phyloP scores from a whole-genome alignment of 179 eudicot genomes.

The Monotropa hypopitys region DNA sequence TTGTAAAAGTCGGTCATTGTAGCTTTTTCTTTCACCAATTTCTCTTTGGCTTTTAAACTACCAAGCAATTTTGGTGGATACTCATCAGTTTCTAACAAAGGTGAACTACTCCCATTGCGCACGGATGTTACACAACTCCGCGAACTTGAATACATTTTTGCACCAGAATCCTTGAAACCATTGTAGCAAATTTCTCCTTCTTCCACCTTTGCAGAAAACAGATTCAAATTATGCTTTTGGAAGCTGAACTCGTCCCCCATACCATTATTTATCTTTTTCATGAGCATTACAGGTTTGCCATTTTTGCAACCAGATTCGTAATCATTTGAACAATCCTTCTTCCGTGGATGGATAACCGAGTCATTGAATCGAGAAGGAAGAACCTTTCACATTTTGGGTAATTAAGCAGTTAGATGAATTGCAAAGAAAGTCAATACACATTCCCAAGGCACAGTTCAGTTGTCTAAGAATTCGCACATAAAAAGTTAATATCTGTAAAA shows the following conservation, averaged over 20 bases:
- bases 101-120: slow-evolving; percentile 18
- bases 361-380: slow-evolving; percentile 49
- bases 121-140: slow-evolving; percentile 26
- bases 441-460: background rate
- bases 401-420: background rate
- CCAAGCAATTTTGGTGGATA: slow-evolving; percentile 6
- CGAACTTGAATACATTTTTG: slow-evolving; percentile 23
- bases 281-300: slow-evolving; percentile 25
- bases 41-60: slow-evolving; percentile 16
- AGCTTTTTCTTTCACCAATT: slow-evolving; percentile 21
- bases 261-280: slow-evolving; percentile 14
- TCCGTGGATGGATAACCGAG: slow-evolving; percentile 30
- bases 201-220: slow-evolving; percentile 36
- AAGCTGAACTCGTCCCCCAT: slow-evolving; percentile 18
- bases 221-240: slow-evolving; percentile 33
- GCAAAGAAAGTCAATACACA: background rate
- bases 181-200: slow-evolving; percentile 23
- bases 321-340: slow-evolving; percentile 26
- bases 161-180: slow-evolving; percentile 12
- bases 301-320: slow-evolving; percentile 24
- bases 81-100: slow-evolving; percentile 19
- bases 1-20: slow-evolving; percentile 34
- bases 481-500: background rate
- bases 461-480: background rate
- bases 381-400: background rate